These are phyloP conservation scores for Backusella parvicylindrica DNA, from an alignment of 192 early-diverging fungal species.

Conservation along the genomic window DNA sequence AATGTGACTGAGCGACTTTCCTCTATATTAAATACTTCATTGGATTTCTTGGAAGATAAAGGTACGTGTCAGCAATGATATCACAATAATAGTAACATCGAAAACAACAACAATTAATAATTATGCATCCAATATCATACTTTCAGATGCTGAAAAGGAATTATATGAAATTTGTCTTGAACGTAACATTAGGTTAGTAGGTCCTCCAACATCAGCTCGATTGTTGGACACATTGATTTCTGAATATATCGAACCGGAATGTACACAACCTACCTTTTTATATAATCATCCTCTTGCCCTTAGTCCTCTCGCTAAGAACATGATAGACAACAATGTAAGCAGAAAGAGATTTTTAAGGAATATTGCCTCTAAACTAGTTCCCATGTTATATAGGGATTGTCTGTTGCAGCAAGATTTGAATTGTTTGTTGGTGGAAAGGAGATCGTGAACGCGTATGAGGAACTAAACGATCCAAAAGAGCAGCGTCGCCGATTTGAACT, in stretches of 20 bases:
- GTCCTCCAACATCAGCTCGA: conserved; percentile 62
- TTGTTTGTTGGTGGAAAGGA: conserved; percentile 76
- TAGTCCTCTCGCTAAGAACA: conserved; percentile 77
- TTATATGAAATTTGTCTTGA: conserved; percentile 34
- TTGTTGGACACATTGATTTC: conserved; percentile 73
- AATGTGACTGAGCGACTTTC: conserved; percentile 52
- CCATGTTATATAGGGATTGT: conserved; percentile 25
- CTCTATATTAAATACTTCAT: conserved; percentile 29
- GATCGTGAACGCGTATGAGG: conserved; percentile 84
- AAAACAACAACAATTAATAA: not conserved
- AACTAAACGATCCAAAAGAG: conserved; percentile 83
- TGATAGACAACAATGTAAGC: conserved; percentile 11
- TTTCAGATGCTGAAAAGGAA: conserved; percentile 21
- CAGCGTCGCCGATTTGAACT: conserved; percentile 64
- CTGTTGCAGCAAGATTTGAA: conserved; percentile 70
- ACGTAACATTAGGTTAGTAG: conserved; percentile 34
- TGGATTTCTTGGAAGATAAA: conserved; percentile 43
- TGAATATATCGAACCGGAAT: conserved; percentile 71
- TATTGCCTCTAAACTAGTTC: not conserved
- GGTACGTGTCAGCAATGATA: not conserved
- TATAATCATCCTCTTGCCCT: conserved; percentile 72
- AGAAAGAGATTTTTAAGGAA: not conserved
- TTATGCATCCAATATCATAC: not conserved
- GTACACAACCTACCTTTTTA: conserved; percentile 80
- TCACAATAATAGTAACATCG: not conserved